phyloP scores from a whole-genome alignment of 495 filamentous ascomycete species.

The Neurospora discreta region DNA sequence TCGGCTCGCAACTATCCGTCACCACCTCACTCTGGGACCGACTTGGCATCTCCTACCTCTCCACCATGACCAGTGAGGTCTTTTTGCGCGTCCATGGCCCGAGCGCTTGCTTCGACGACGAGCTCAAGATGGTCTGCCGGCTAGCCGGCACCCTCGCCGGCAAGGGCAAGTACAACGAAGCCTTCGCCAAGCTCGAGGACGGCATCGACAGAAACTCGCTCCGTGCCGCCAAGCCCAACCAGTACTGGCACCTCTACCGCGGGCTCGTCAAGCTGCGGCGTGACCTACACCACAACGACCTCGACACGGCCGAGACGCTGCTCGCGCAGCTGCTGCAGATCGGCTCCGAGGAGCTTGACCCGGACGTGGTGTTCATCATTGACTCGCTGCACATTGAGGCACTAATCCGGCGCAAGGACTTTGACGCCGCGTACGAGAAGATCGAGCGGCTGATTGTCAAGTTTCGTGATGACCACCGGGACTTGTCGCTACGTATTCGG shows the following conservation, averaged over 20 bases:
- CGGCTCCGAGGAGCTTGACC: slow-evolving; percentile 40
- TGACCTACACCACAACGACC: slow-evolving; percentile 59
- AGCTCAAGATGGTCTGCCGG: slow-evolving; percentile 47
- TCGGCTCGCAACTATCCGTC: slow-evolving; percentile 62
- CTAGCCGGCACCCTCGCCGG: slow-evolving; percentile 34
- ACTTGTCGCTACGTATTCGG: slow-evolving; percentile 63
- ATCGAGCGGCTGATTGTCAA: slow-evolving; percentile 56
- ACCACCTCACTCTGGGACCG: slow-evolving; percentile 64
- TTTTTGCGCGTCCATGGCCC: slow-evolving; percentile 63
- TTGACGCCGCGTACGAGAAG: slow-evolving; percentile 50
- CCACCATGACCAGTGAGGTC: slow-evolving; percentile 58
- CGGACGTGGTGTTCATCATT: slow-evolving; percentile 61
- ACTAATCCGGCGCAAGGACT: slow-evolving; percentile 51
- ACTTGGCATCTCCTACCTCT: slow-evolving; percentile 57
- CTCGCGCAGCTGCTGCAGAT: slow-evolving; percentile 47
- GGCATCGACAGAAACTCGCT: slow-evolving; percentile 52
- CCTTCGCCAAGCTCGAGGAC: slow-evolving; percentile 49
- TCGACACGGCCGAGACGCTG: slow-evolving; percentile 55
- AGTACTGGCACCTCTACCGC: slow-evolving; percentile 66
- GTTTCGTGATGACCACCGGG: slow-evolving; percentile 58
- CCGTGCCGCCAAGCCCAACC: slow-evolving; percentile 65
- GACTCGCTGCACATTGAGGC: slow-evolving; percentile 61
- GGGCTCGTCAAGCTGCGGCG: slow-evolving; percentile 60
- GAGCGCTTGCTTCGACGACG: slow-evolving; percentile 62
- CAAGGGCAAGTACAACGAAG: slow-evolving; percentile 61